Evolutionary conservation across 208 protist species (phyloP).

Genomic region (Trichomonas tenax): DNA sequence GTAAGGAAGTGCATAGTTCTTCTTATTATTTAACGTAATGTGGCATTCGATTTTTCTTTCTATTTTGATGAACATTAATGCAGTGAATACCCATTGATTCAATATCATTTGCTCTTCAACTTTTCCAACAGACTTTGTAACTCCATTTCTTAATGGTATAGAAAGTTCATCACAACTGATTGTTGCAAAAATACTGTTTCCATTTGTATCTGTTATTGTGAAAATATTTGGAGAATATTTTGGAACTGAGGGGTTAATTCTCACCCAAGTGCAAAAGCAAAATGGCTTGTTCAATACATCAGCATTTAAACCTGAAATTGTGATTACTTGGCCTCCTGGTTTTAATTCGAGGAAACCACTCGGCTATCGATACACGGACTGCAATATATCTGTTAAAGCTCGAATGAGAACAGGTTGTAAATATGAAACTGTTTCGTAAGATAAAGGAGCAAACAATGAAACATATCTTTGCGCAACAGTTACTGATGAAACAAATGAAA

Average conservation of each 20-base stretch:
- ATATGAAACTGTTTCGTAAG: neutral
- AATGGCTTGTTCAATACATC: neutral
- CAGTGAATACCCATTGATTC: neutral
- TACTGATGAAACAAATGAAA: neutral
- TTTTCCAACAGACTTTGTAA: neutral
- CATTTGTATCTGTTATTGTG: neutral
- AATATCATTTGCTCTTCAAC: neutral
- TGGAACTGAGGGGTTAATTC: neutral
- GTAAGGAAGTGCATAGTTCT: neutral
- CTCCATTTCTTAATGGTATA: neutral
- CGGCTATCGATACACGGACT: neutral
- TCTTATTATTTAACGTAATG: neutral
- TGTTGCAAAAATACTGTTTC: neutral
- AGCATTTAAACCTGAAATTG: neutral
- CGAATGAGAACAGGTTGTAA: neutral
- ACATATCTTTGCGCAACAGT: neutral
- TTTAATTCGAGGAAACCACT: neutral
- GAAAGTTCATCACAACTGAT: neutral
- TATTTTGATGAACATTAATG: neutral
- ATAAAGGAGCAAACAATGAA: neutral
- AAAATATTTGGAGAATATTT: neutral
- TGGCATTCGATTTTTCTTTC: neutral
- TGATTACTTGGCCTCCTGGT: neutral
- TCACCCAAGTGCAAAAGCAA: neutral
- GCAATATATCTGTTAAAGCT: neutral